Conservation (phyloP, 352 stramenopile genomes). For the Phytophthora ramorum region DNA sequence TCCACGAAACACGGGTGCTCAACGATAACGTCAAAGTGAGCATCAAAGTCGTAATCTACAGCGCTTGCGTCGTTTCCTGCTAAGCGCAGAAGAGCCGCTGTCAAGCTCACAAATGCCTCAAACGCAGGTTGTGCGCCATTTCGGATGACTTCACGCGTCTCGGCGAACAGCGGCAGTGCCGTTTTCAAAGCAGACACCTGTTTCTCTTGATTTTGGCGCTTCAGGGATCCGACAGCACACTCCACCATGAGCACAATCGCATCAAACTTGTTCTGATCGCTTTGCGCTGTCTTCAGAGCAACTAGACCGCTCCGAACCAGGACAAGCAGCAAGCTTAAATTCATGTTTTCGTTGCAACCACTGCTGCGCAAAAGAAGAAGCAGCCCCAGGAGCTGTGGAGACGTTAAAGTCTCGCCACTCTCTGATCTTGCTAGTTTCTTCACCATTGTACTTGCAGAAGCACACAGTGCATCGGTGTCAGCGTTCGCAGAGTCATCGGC, state of each 20-base stretch:
- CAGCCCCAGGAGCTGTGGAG: slow-evolving; percentile 44
- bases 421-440: slow-evolving; percentile 33
- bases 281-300: slow-evolving; percentile 20
- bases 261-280: slow-evolving; percentile 5
- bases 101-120: slow-evolving; percentile 45
- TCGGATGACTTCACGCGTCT: slow-evolving; percentile 30
- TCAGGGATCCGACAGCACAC: slow-evolving; percentile 17
- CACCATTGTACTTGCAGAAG: slow-evolving; percentile 21
- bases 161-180: slow-evolving; percentile 29
- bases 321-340: slow-evolving; percentile 21
- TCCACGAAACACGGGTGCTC: slow-evolving; percentile 37
- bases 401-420: slow-evolving; percentile 33
- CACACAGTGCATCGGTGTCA: slow-evolving; percentile 5
- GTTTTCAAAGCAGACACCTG: slow-evolving; percentile 20
- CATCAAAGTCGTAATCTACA: slow-evolving; percentile 46
- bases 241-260: slow-evolving; percentile 30
- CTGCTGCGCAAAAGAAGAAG: slow-evolving; percentile 43
- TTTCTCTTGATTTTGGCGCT: slow-evolving; percentile 17
- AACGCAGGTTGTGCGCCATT: slow-evolving; percentile 23
- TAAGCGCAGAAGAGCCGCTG: slow-evolving; percentile 41
- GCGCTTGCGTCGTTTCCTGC: slow-evolving; percentile 20
- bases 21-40: slow-evolving; percentile 44
- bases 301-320: slow-evolving; percentile 30
- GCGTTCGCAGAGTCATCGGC: slow-evolving; percentile 4
- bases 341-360: background rate